phyloP scores from a whole-genome alignment of 2,329 filamentous ascomycete species.

The Rhinocladiella similis region DNA sequence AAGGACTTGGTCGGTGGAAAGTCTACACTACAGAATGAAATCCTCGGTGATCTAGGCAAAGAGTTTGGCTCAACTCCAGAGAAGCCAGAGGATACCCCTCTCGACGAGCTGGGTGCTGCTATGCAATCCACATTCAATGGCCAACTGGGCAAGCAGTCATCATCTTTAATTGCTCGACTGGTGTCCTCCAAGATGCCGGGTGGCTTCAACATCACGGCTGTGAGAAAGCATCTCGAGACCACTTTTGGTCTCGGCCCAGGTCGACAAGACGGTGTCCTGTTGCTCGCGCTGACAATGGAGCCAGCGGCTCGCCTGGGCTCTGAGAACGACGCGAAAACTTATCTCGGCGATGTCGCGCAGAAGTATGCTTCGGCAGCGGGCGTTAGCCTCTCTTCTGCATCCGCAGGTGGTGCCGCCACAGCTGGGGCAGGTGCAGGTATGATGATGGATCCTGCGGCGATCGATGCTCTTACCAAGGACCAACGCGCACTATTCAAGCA shows the following conservation, averaged over 20 bases:
- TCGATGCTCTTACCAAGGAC: conserved; percentile 96
- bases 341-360: conserved; percentile 82
- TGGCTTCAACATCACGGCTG: conserved; percentile 96
- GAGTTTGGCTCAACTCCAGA: conserved; percentile 98
- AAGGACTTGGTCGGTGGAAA: conserved; percentile 98
- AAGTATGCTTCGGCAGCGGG: conserved; percentile 86
- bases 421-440: conserved; percentile 72
- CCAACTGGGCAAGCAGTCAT: conserved; percentile 94
- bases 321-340: conserved; percentile 87
- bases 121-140: conserved; percentile 99
- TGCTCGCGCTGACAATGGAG: conserved; percentile 91
- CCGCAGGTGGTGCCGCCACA: conserved; percentile 68
- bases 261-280: conserved; percentile 84
- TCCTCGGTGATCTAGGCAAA: conserved; percentile 94
- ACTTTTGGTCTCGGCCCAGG: conserved; percentile 86
- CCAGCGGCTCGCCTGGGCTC: conserved; percentile 83
- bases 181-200: conserved; percentile 99
- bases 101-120: conserved; percentile 90
- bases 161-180: conserved; percentile 86
- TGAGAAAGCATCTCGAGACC: conserved; percentile 91
- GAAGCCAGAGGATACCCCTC: conserved; percentile 94
- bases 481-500: conserved; percentile 97
- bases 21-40: conserved; percentile 98
- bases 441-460: conserved; percentile 99
- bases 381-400: conserved; percentile 75